phyloP scores from a whole-genome alignment of 2,329 filamentous ascomycete species.

The Tolypocladium capitatum region DNA sequence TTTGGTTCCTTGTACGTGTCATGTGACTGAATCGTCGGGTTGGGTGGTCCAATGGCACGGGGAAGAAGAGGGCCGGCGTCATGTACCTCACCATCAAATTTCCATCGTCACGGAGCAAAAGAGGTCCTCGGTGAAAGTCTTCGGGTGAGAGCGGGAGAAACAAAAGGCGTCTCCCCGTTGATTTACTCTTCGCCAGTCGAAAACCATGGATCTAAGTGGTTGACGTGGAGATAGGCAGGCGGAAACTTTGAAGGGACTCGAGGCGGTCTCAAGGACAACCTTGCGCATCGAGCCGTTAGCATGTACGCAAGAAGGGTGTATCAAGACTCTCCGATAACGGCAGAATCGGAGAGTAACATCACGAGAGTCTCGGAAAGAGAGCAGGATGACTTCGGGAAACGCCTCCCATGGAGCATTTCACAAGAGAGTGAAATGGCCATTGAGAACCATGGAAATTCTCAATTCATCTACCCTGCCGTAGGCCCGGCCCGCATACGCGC shows the following conservation, averaged over 20 bases:
- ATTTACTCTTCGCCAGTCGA: slow-evolving; percentile 75
- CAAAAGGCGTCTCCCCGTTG: slow-evolving; percentile 22
- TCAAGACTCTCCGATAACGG: neutral
- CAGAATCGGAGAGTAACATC: slow-evolving; percentile 3
- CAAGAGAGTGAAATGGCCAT: slow-evolving; percentile 60
- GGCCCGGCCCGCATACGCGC: slow-evolving; percentile 16
- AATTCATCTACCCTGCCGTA: slow-evolving; percentile 28
- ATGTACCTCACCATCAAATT: slow-evolving; percentile 85
- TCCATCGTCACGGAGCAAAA: slow-evolving; percentile 47
- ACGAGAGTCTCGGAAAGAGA: slow-evolving; percentile 1
- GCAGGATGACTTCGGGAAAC: slow-evolving; percentile 48
- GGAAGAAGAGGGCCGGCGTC: neutral
- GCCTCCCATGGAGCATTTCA: slow-evolving; percentile 69
- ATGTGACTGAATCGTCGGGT: no score
- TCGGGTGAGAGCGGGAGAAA: slow-evolving; percentile 55
- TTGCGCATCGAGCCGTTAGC: neutral
- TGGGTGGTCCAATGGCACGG: neutral
- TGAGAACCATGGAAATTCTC: slow-evolving; percentile 37
- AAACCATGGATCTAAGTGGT: slow-evolving; percentile 57
- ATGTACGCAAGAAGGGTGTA: neutral
- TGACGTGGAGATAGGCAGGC: slow-evolving; percentile 84
- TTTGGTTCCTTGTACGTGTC: no score
- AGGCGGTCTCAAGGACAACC: neutral
- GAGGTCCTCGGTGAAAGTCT: slow-evolving; percentile 56
- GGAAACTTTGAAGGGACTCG: slow-evolving; percentile 19